Conservation (phyloP, 208 protist genomes). For the Leishmania arabica region DNA sequence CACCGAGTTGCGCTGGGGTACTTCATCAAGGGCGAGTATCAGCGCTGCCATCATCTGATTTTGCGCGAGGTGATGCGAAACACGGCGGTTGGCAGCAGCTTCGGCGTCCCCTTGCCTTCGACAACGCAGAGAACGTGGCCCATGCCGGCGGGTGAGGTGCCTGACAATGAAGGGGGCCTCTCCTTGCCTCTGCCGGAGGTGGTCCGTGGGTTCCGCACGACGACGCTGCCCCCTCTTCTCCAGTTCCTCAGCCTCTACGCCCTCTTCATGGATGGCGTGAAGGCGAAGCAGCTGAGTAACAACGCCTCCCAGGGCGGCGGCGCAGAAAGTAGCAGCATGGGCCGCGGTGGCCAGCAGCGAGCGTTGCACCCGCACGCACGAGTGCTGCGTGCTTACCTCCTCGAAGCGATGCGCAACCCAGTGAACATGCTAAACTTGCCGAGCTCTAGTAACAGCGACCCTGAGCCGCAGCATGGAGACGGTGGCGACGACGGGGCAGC, state of each 20-base stretch:
- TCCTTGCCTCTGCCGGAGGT: constrained; percentile 13
- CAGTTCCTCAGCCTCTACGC: constrained; percentile 83
- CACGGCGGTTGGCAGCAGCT: neutral
- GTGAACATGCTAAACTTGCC: constrained; percentile 13
- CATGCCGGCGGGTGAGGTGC: neutral
- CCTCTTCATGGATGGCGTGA: constrained; percentile 79
- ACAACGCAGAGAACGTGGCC: neutral
- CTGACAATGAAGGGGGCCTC: neutral
- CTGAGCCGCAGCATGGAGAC: neutral
- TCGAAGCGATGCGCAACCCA: constrained; percentile 60
- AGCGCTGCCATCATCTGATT: constrained; percentile 65
- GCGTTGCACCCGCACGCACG: constrained; percentile 70
- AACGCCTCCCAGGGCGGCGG: constrained; percentile 16
- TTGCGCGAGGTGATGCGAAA: constrained; percentile 54
- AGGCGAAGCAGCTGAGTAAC: constrained; percentile 44
- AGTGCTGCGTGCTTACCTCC: constrained; percentile 59
- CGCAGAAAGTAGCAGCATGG: neutral
- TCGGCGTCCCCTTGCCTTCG: neutral
- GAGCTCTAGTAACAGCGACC: neutral
- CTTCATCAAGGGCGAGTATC: constrained; percentile 68
- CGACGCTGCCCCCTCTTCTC: constrained; percentile 40
- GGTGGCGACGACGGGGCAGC: constrained; percentile 1
- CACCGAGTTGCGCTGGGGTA: constrained; percentile 61
- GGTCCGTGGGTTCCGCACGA: constrained; percentile 34
- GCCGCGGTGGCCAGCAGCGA: constrained; percentile 41